phyloP scores from a whole-genome alignment of 129 eudicot genomes.

The Arctium minus region DNA sequence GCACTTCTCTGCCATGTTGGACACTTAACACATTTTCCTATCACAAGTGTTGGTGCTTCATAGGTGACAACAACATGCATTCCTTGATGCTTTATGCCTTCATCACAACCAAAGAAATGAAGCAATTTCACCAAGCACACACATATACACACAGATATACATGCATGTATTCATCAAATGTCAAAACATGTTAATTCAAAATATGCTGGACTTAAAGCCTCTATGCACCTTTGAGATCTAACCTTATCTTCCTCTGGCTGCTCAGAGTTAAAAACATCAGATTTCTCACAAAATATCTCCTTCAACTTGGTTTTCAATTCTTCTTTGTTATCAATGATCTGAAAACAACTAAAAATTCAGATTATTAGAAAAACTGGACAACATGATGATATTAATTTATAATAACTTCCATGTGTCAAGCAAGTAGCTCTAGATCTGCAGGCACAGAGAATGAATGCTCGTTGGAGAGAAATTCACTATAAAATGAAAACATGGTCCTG shows the following conservation, averaged over 20 bases:
- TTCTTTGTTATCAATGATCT: conserved; percentile 66
- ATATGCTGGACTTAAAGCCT: too few species aligned
- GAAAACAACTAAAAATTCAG: background rate
- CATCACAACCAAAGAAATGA: too few species aligned
- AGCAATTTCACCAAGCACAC: too few species aligned
- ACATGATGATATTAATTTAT: background rate
- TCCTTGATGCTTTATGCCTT: too few species aligned
- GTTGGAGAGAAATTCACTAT: too few species aligned
- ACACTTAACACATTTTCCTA: too few species aligned
- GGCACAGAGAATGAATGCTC: background rate
- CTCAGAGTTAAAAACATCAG: conserved; percentile 58
- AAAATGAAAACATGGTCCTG: background rate
- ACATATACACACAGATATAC: too few species aligned
- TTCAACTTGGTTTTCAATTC: conserved; percentile 68
- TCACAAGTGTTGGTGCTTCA: too few species aligned
- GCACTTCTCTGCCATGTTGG: too few species aligned
- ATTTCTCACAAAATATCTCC: conserved; percentile 56
- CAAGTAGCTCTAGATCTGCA: background rate
- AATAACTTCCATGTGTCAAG: background rate
- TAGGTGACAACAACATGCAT: too few species aligned
- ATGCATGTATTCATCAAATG: too few species aligned
- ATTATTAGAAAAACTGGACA: background rate
- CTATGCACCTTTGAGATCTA: conserved; percentile 1
- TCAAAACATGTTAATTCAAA: too few species aligned
- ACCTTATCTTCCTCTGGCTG: conserved; percentile 76